Evolutionary conservation across 2,329 filamentous ascomycete species (phyloP), one percentile per base, ranked within the genome.

Genomic region (Leptographium wingfieldii): DNA sequence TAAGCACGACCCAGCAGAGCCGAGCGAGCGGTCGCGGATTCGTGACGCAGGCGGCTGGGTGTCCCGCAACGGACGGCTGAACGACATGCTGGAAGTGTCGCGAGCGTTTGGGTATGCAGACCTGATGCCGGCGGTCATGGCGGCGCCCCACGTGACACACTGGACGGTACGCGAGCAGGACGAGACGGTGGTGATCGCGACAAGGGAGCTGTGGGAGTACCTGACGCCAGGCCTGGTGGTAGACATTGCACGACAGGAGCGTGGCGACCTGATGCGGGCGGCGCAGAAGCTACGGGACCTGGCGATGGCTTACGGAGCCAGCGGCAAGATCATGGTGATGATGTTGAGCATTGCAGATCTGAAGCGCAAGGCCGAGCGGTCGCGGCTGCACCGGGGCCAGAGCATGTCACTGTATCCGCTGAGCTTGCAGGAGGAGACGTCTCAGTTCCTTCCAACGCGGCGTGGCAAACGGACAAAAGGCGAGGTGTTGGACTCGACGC

Each of bases 261-360:
- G 91, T 7, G 82, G 83, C 54, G 92, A 99, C 70, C 79, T 96
- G 53, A 99, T 99, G 94, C 83, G 90, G 59, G 94, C 92, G 19
- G 88, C 94, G 4, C 92, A 97, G 71, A 96, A 95, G 74, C 80
- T 99, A 38, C 85, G 94, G 61, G 94, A 99, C 74, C 78, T 97
- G 59, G 94, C 94, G 51, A 96, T 99, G 69, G 90, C 92, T 1
- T 97, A 96, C 70, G 94, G 94, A 58, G 90, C 92, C 14, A 92
- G 86, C 1, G 87, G 87, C 69, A 99, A 99, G 75, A 89, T 97
- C 64, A 97, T 97, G 92, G 90, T 99, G 53, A 97, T 97, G 92
- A 90, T 99, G 77, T 85, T 99, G 59, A 92, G 92, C 59, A 88
- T 99, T 46, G 86, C 88, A 59, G 92, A 97, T 69, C 76, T 99